Percentiles rank a stretch among this genome's conserved stretches.
These are phyloP conservation scores for Casaregolazyma lundiana DNA, from an alignment of 1,139 yeast genomes.

Conservation along the genomic window DNA sequence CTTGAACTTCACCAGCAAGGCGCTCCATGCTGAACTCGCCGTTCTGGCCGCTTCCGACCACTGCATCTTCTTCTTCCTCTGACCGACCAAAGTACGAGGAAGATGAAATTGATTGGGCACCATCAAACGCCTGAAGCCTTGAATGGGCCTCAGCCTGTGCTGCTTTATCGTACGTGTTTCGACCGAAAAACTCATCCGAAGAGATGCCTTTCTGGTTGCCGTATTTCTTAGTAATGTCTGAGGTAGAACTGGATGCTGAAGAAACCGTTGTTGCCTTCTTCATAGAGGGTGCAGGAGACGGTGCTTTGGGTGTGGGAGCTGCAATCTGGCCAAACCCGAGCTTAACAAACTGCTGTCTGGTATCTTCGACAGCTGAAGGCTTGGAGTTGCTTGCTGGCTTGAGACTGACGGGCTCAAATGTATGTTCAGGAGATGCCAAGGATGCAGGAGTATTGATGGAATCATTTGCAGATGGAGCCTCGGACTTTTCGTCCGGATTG, in stretches of 20 bases:
- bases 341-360: conserved; percentile 24
- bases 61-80: conserved; percentile 42
- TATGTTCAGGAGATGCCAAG: conserved; percentile 7
- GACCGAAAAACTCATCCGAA: conserved; percentile 89
- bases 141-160: conserved; percentile 75
- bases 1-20: conserved; percentile 64
- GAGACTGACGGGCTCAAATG: conserved; percentile 7
- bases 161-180: conserved; percentile 75
- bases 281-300: conserved; percentile 18
- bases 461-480: conserved; percentile 19
- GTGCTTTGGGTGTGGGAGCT: conserved; percentile 19
- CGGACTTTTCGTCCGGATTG: conserved; percentile 48
- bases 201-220: conserved; percentile 93
- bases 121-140: conserved; percentile 73
- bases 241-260: conserved; percentile 39
- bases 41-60: conserved; percentile 30
- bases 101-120: conserved; percentile 88
- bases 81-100: conserved; percentile 91
- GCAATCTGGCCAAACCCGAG: conserved; percentile 39
- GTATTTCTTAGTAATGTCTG: conserved; percentile 52
- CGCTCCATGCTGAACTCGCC: conserved; percentile 43
- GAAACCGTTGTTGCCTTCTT: conserved; percentile 23
- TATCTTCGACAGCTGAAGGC: conserved; percentile 17
- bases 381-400: conserved; percentile 28
- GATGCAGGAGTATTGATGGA: conserved; percentile 32